Base-by-base conservation (phyloP, 345 rosid species). In the Erysimum cheiranthoides region DNA sequence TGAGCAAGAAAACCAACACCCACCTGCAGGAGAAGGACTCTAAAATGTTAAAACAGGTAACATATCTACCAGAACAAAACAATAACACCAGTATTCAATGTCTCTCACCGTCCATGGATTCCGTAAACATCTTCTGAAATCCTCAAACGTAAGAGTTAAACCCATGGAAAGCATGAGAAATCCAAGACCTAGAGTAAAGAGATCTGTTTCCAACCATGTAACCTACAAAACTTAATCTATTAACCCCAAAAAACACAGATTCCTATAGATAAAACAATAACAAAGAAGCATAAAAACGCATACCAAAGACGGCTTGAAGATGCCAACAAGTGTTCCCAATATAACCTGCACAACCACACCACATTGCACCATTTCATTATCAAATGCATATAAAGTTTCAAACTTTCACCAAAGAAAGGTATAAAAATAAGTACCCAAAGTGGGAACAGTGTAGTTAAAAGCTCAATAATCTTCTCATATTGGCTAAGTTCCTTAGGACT, bases 111-210 rank as follows among this genome's bases (percentile, higher is more conserved):
- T 95, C 97, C 99, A 92, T 34, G 96, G 99, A 68, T 95, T 95
- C 71, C 91, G 89, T 68, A 92, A 83, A 77, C 99, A 92, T 52
- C 91, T 77, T 81, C 89, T 86, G 81, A 95, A 95, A 80, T 95
- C 96, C 59, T 92, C 96, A 75, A 95, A 95, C 2, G 88, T 92
- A 85, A 92, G 80, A 28, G 97, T 95, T 80, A 95, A 83, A 64
- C 97, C 99, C 99, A 95, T 95, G 62, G 97, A 95, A 63, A 92
- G 97, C 99, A 92, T 92, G 60, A 95, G 99, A 77, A 95, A 92
- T 47, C 97, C 98, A 50, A 94, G 82, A 72, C 92, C 91, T 46
- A 88, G 49, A 36, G 98, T 94, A 84, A 92, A 94, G 35, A 90
- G 91, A 70, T 94, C 96, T 13, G 93, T 94, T 81, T 92, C 86